Base-by-base conservation (phyloP, 305 asterid genomes). In the Fraxinus xanthoxyloides region DNA sequence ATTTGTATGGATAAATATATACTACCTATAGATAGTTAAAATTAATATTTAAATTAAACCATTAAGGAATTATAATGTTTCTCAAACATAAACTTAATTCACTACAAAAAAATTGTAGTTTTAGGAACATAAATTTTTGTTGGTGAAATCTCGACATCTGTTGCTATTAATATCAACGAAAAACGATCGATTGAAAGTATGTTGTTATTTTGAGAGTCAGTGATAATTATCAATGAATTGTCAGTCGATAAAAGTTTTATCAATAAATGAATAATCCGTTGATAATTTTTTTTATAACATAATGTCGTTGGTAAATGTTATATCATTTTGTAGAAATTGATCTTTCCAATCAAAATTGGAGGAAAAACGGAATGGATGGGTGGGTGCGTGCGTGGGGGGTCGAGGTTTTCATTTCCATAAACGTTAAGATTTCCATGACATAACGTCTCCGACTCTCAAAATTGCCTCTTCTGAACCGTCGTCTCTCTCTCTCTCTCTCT, bases 391-490 rank as follows among this genome's bases (percentile, higher is more conserved):
- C n/a, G n/a, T n/a, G n/a, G n/a, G 46, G 2, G 13, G 12, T 40
- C 15, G 48, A 23, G 31, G 13, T 21, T 63, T 24, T 56, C 67
- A 56, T 56, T 56, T 56, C 67, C 26, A 19, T 8, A 65, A 65
- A 65, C 73, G 73, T 65, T 24, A 65, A 65, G 40, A 69, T 13
- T 13, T 48, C 15, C 79, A 75, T 75, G 79, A 54, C 79, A 21
- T 76, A 76, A 76, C 79, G 79, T 76, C 65, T 76, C 79, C 79
- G 35, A 24, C 17, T 76, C 40, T 46, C 32, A 36, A 46, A 43
- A 21, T 46, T 43, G 8, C 79, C 24, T 10, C 23, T 31, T 76
- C 13, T 65, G 13, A 75, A 46, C 69, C 69, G 67, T 10, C 8
- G 34, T 23, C 5, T 40, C 35, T 24, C 56, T 36, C 77, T 34